Evolutionary conservation across 805 yeast genomes (phyloP), one percentile per base, ranked within the genome.

Genomic region (Naumovozyma castellii): DNA sequence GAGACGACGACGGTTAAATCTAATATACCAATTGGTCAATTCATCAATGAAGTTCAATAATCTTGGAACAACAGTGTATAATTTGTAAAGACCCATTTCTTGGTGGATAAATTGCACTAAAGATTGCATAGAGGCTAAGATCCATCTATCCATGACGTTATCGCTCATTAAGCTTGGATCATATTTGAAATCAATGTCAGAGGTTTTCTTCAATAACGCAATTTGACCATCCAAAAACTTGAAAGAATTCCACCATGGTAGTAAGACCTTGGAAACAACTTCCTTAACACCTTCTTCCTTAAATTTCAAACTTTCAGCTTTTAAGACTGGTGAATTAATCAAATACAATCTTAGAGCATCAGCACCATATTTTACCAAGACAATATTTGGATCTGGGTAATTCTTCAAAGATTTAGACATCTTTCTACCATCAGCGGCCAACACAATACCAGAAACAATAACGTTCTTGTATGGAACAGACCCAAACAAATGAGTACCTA

Each of bases 241-340:
- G 75, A 72, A 90, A 22, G 97, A 84, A 71, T 92, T 92, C 87
- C 90, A 92, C 98, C 97, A 94, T 54, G 99, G 99, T 56, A 92
- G 72, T 57, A 90, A 69, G 34, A 92, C 98, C 66, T 88, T 85
- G 27, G 97, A 82, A 32, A 92, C 94, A 59, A 92, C 95, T 66
- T 92, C 99, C 58, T 87, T 86, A 32, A 92, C 98, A 69, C 99
- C 99, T 61, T 90, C 97, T 68, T 92, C 99, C 66, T 87, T 88
- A 73, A 92, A 92, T 60, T 87, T 84, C 73, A 92, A 75, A 38
- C 96, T 79, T 69, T 92, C 99, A 35, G 97, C 98, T 56, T 92
- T 83, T 60, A 92, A 73, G 5, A 94, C 97, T 14, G 98, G 98
- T 3, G 98, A 92, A 67, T 90, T 92, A 67, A 92, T 92, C 68